phyloP scores from a whole-genome alignment of 164 flowering plant species.

The Chimonanthus salicifolius region DNA sequence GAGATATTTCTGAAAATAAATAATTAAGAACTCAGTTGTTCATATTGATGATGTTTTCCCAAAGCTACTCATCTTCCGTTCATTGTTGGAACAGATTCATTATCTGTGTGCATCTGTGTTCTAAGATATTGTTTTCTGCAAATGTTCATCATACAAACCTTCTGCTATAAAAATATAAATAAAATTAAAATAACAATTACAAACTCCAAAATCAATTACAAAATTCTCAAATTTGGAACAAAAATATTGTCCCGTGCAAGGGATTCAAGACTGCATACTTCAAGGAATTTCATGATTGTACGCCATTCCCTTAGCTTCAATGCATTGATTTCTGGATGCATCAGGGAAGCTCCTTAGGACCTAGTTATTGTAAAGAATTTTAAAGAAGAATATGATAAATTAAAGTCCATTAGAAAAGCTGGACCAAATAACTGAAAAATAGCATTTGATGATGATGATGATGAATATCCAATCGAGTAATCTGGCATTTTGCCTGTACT shows the following conservation, averaged over 20 bases:
- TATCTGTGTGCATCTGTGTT: no score
- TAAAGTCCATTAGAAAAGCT: not conserved
- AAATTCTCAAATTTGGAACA: not conserved
- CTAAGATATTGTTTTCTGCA: not conserved
- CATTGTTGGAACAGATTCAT: no score
- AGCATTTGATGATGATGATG: not conserved
- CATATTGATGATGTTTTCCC: no score
- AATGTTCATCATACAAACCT: not conserved
- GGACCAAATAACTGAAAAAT: not conserved
- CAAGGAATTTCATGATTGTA: not conserved
- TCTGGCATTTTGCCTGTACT: not conserved
- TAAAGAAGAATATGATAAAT: not conserved
- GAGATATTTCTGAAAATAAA: no score
- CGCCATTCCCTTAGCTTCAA: conserved; percentile 5
- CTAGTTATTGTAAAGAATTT: conserved; percentile 16
- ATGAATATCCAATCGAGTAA: not conserved
- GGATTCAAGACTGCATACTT: not conserved
- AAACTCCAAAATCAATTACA: not conserved
- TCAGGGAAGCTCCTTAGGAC: conserved; percentile 42
- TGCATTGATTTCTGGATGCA: conserved; percentile 14
- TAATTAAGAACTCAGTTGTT: no score
- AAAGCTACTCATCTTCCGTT: no score
- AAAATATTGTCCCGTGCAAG: no score
- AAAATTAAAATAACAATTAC: not conserved
- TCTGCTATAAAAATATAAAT: no score